These are phyloP conservation scores for Hypseocharis bilobata DNA, from an alignment of 441 rosid species.

Conservation along the genomic window DNA sequence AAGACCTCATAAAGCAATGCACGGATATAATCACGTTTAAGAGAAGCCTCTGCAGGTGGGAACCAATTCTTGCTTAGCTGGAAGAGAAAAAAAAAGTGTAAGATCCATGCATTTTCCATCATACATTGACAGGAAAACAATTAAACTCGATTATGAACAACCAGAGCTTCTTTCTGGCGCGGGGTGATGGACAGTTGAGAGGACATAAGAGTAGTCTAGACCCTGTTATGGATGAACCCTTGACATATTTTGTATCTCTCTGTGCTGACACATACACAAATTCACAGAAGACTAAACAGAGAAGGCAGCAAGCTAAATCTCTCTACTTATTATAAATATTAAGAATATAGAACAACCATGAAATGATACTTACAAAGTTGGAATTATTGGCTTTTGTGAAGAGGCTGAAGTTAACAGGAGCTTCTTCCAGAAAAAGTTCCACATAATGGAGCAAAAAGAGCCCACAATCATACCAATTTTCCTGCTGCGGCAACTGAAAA, in stretches of 20 bases:
- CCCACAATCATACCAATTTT: slow-evolving; percentile 74
- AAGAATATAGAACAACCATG: not conserved
- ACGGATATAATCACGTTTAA: slow-evolving; percentile 45
- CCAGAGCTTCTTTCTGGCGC: too few relatives aligned
- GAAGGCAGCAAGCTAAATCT: too few relatives aligned
- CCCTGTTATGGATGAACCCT: too few relatives aligned
- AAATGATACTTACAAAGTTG: slow-evolving; percentile 42
- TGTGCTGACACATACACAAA: too few relatives aligned
- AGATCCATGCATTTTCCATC: not conserved
- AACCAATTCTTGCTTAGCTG: slow-evolving; percentile 74
- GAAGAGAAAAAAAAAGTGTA: not conserved
- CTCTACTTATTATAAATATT: not conserved
- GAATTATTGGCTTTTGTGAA: slow-evolving; percentile 30
- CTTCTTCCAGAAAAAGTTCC: slow-evolving; percentile 59
- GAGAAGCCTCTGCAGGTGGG: slow-evolving; percentile 56
- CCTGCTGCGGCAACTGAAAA: slow-evolving; percentile 76
- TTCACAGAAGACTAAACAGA: too few relatives aligned
- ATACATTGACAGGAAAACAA: not conserved
- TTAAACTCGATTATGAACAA: not conserved
- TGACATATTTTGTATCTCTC: too few relatives aligned
- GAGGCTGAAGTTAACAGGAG: slow-evolving; percentile 51
- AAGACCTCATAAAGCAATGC: slow-evolving; percentile 43
- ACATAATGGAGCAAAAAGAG: slow-evolving; percentile 71
- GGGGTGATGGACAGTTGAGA: too few relatives aligned
- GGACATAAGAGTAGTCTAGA: too few relatives aligned